Percentiles rank a stretch among this genome's conserved stretches.
Evolutionary conservation across 2,329 filamentous ascomycete species (phyloP).

Genomic region (Teratosphaeria viscida): DNA sequence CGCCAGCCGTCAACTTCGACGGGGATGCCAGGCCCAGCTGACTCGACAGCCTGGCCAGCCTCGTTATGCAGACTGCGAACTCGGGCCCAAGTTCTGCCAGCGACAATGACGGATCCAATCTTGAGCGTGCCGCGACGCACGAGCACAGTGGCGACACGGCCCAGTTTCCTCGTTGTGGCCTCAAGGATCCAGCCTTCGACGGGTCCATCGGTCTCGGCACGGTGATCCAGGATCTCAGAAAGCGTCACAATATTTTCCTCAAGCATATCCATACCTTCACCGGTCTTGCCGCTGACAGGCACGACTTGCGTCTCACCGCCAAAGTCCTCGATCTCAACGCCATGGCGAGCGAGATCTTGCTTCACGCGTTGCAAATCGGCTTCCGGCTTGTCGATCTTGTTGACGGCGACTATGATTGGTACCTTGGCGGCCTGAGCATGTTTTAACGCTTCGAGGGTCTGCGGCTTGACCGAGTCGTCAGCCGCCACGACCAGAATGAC

Average conservation of each 20-base stretch:
- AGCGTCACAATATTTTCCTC: constrained; percentile 83
- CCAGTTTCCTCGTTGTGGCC: constrained; percentile 65
- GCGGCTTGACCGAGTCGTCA: constrained; percentile 94
- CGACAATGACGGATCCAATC: constrained; percentile 72
- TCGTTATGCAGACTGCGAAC: constrained; percentile 81
- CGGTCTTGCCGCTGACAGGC: constrained; percentile 85
- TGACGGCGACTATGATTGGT: constrained; percentile 94
- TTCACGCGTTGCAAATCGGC: constrained; percentile 77
- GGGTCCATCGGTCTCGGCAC: constrained; percentile 63
- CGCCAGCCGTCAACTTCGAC: constrained; percentile 95
- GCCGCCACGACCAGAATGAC: constrained; percentile 92
- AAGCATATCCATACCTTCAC: constrained; percentile 78
- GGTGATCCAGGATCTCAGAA: constrained; percentile 81
- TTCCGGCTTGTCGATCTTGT: constrained; percentile 87
- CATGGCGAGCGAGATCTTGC: constrained; percentile 69
- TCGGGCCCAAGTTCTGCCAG: constrained; percentile 77
- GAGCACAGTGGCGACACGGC: constrained; percentile 79
- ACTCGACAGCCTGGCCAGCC: constrained; percentile 58
- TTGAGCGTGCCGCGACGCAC: constrained; percentile 79
- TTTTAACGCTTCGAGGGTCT: constrained; percentile 91
- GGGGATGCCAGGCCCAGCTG: constrained; percentile 77
- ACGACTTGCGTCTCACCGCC: constrained; percentile 92
- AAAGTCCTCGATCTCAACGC: constrained; percentile 86
- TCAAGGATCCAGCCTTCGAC: constrained; percentile 93
- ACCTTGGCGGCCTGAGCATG: constrained; percentile 80